Base-by-base conservation (phyloP, 305 asterid species). In the Ilex paraguariensis region DNA sequence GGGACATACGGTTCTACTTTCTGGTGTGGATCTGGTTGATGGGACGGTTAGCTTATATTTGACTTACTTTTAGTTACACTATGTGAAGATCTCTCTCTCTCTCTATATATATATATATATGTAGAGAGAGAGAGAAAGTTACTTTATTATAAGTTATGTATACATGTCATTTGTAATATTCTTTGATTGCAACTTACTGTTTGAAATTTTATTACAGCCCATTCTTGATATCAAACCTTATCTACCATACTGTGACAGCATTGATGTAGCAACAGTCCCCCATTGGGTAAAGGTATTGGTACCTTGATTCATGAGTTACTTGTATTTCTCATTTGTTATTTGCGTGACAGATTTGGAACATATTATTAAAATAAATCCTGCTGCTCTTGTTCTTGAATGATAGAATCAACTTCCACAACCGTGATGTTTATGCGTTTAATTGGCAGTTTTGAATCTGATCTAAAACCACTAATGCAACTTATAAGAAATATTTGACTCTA, bases 11-110 rank as follows among this genome's bases (percentile, higher is more conserved):
- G 78, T 92, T 70, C 63, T 81, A 70, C 81, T 92, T 60, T 92
- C 97, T 65, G 98, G 96, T 30, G 95, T 85, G 66, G 98, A 92
- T 81, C 91, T 92, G 48, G 97, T 92, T 70, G 91, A 92, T 78
- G 96, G 97, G 76, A 87, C 98, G 2, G 97, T 90, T 71, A 80
- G 87, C 72, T 56, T 48, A 56, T 62, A 54, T 9, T 50, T 60
- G 21, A 13, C 54, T 46, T 57, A 60, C 28, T 63, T 10, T 21
- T 56, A 56, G 57, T 28, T 44, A 31, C 48, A 32, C 67, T 54
- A 15, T 30, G 57, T 46, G 32, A 33, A 52, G 39, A 44, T 44
- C 53, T 45, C 11, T 40, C 46, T 60, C 52, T 51, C 31, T 53
- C 62, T 52, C 46, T 48, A 44, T 68, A 21, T 39, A 55, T 44